Percentiles rank a stretch among this genome's conserved stretches.
Conservation (phyloP, 2,329 filamentous ascomycete species). For the Cercospora sp. region DNA sequence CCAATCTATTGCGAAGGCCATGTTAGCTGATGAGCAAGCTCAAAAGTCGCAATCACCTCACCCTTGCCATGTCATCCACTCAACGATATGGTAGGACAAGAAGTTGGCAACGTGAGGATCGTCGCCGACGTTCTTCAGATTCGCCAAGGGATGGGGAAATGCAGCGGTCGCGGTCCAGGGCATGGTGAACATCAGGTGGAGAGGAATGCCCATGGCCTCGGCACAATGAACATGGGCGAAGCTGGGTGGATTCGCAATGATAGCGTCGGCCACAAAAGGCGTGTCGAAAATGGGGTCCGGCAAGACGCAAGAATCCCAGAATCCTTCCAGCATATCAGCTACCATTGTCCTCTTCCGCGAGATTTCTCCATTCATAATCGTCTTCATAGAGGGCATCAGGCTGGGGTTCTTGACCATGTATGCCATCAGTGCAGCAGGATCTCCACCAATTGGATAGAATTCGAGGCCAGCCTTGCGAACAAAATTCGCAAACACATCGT, state of each 20-base stretch:
- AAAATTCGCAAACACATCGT: constrained; percentile 66
- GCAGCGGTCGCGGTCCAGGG: constrained; percentile 80
- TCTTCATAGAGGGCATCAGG: constrained; percentile 32
- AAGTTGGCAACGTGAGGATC: constrained; percentile 60
- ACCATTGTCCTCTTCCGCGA: background rate
- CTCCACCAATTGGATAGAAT: constrained; percentile 75
- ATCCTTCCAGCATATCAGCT: background rate
- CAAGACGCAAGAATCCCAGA: background rate
- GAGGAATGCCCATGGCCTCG: constrained; percentile 68
- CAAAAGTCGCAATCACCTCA: background rate
- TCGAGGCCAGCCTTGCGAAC: constrained; percentile 53
- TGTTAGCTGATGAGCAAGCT: background rate
- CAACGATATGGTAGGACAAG: constrained; percentile 75
- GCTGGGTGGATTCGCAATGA: constrained; percentile 74
- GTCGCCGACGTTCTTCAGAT: constrained; percentile 39
- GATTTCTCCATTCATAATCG: constrained; percentile 39
- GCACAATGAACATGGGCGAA: constrained; percentile 74
- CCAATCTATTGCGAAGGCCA: constrained; percentile 46
- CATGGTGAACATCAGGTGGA: constrained; percentile 93
- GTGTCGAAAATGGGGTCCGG: background rate
- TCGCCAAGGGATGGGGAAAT: constrained; percentile 81
- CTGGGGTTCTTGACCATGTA: constrained; percentile 40
- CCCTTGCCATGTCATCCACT: constrained; percentile 66
- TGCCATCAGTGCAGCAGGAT: constrained; percentile 70
- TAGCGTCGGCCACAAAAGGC: constrained; percentile 82